Base-by-base conservation (phyloP, 106 monocot species). In the Gastrodia elata region DNA sequence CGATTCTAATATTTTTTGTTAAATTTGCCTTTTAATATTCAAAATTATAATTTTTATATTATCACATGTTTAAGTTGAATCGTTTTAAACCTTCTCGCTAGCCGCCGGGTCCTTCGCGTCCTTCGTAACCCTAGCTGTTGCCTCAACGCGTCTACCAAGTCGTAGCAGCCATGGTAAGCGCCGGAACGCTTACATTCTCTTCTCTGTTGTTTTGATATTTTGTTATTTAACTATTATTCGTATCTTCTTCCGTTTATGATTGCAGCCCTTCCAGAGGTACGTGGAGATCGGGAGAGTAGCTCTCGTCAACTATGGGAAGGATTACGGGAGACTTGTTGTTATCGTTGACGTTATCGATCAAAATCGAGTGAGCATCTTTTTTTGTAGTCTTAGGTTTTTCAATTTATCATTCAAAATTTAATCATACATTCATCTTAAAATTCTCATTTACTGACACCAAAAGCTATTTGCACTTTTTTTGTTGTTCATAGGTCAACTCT, bases 261-360 rank as follows among this genome's bases (percentile, higher is more conserved):
- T 71, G 41, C 38, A 88, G 88, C 77, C 82, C 65, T 88, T 91
- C 91, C 88, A 91, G 86, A 37, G 91, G 42, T 91, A 87, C 74
- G 88, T 91, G 49, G 91, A 91, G 84, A 91, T 91, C 76, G 91
- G 91, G 65, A 73, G 91, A 34, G 88, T 91, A 0, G 91, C 88
- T 22, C 85, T 91, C 11, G 82, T 91, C 61, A 94, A 94, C 80
- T 94, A 94, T 64, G 94, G 94, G 10, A 86, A 94, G 83, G 93
- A 94, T 2, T 94, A 94, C 38, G 93, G 93, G 49, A 81, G 70
- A 55, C 85, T 93, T 48, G 90, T 87, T 28, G 90, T 92, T 55
- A 89, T 92, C 49, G 92, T 92, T 71, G 92, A 92, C 38, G 82
- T 89, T 49, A 33, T 89, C 59, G 92, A 92, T 68, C 92, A 92